phyloP scores from a whole-genome alignment of 139 green algal species.

The Choricystis sp. region DNA sequence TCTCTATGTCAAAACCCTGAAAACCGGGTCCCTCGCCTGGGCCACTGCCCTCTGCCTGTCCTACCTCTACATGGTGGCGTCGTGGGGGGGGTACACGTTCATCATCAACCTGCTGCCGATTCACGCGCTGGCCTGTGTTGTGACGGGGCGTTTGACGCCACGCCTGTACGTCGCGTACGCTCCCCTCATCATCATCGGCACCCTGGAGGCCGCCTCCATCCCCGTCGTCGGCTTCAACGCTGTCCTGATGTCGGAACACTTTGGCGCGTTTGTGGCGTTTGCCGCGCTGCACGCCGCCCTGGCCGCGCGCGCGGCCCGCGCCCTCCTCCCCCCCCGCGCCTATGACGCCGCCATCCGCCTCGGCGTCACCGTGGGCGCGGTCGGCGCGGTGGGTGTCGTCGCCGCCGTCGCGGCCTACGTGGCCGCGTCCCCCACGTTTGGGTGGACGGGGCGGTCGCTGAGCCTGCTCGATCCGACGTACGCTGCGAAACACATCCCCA shows the following conservation, averaged over 20 bases:
- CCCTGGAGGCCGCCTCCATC: constrained; percentile 55
- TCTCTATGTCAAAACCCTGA: constrained; percentile 63
- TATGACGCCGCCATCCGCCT: constrained; percentile 39
- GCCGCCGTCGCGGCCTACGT: constrained; percentile 55
- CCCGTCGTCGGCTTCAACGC: constrained; percentile 96
- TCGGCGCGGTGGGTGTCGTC: constrained; percentile 19
- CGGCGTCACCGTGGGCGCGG: constrained; percentile 27
- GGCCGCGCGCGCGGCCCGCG: constrained; percentile 28
- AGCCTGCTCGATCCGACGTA: constrained; percentile 92
- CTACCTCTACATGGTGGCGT: constrained; percentile 82
- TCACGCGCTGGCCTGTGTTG: constrained; percentile 70
- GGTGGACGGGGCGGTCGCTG: constrained; percentile 79
- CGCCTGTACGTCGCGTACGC: constrained; percentile 72
- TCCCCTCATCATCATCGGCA: constrained; percentile 62
- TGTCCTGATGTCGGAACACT: constrained; percentile 88
- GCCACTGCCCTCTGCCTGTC: constrained; percentile 36
- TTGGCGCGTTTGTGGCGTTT: constrained; percentile 78
- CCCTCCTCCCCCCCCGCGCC: constrained; percentile 26
- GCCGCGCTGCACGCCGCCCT: constrained; percentile 60
- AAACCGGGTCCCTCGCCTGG: constrained; percentile 42
- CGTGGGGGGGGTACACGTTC: constrained; percentile 95
- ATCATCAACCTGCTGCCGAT: constrained; percentile 96
- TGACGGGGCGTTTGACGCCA: constrained; percentile 36
- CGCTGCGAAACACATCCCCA: constrained; percentile 89
- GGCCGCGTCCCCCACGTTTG: constrained; percentile 71